Conservation (phyloP, 805 yeast species). For the Maudiozyma saulgeensis region DNA sequence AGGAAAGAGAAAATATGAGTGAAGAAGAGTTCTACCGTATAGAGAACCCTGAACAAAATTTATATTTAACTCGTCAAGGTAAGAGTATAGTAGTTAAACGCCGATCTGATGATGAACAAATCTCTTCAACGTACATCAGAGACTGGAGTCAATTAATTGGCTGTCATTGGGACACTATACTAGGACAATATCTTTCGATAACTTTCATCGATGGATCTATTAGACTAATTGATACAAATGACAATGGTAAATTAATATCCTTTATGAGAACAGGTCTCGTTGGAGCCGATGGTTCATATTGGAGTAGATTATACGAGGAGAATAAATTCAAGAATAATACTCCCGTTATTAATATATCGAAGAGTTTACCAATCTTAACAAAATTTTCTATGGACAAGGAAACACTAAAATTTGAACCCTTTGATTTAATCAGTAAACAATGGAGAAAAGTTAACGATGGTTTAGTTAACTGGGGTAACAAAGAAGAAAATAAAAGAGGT, state of each 20-base stretch:
- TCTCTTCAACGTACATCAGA: slow-evolving; percentile 15
- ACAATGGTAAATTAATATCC: slow-evolving; percentile 18
- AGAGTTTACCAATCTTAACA: neutral
- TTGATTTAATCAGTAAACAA: neutral
- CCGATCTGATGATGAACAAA: slow-evolving; percentile 11
- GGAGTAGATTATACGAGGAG: neutral
- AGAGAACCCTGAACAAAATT: slow-evolving; percentile 12
- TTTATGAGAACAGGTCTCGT: slow-evolving; percentile 10
- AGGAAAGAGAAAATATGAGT: neutral
- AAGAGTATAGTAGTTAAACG: slow-evolving; percentile 13
- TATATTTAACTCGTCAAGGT: slow-evolving; percentile 8
- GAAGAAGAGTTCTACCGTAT: neutral
- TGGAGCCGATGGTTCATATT: neutral
- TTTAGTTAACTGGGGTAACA: neutral
- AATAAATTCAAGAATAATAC: no score
- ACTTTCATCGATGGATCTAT: slow-evolving; percentile 38
- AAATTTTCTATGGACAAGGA: neutral
- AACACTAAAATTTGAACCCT: neutral
- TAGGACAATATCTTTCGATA: slow-evolving; percentile 35
- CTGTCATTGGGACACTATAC: slow-evolving; percentile 18
- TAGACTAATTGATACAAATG: slow-evolving; percentile 38
- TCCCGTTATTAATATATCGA: neutral
- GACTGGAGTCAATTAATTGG: slow-evolving; percentile 12
- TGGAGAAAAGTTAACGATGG: neutral
- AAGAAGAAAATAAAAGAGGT: neutral